Evolutionary conservation across 768 basidiomycete genomes (phyloP).

Genomic region (Boletus fagicola): DNA sequence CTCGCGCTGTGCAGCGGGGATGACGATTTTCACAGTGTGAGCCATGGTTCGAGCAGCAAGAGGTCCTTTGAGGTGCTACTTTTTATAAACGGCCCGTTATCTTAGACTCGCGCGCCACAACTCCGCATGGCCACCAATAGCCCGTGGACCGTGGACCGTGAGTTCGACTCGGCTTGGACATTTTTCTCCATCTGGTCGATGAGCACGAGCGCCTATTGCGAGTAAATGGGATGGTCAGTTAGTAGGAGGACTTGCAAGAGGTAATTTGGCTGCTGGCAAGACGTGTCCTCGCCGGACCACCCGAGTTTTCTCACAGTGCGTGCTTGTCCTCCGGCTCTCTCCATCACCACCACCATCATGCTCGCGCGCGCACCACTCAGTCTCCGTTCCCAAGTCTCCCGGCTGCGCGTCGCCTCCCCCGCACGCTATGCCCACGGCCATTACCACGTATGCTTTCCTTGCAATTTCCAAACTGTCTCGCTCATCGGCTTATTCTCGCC

Average conservation of each 20-base stretch:
- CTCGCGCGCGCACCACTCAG: slow-evolving; percentile 43
- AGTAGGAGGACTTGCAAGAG: not conserved
- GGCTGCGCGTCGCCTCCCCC: slow-evolving; percentile 24
- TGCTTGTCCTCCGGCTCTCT: slow-evolving; percentile 9
- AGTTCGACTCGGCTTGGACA: not conserved
- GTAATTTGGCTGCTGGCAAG: not conserved
- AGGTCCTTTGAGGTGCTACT: not conserved
- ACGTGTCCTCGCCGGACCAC: not conserved
- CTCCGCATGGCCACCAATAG: slow-evolving; percentile 3
- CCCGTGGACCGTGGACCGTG: not conserved
- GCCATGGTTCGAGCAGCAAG: slow-evolving; percentile 43
- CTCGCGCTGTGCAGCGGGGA: slow-evolving; percentile 45
- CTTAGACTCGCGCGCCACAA: slow-evolving; percentile 9
- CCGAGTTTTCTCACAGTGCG: slow-evolving; percentile 20
- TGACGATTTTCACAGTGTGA: slow-evolving; percentile 37
- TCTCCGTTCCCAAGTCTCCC: slow-evolving; percentile 40
- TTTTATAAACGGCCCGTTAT: slow-evolving; percentile 15
- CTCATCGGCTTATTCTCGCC: slow-evolving; percentile 7
- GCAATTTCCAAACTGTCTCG: not conserved
- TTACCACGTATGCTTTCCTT: slow-evolving; percentile 48
- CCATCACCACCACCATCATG: slow-evolving; percentile 33
- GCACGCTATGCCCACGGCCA: slow-evolving; percentile 45
- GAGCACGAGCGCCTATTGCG: not conserved
- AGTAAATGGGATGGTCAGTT: not conserved
- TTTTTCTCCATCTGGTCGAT: not conserved